Base-by-base conservation (phyloP, 805 yeast species). In the Lipomyces yamanashiensis region DNA sequence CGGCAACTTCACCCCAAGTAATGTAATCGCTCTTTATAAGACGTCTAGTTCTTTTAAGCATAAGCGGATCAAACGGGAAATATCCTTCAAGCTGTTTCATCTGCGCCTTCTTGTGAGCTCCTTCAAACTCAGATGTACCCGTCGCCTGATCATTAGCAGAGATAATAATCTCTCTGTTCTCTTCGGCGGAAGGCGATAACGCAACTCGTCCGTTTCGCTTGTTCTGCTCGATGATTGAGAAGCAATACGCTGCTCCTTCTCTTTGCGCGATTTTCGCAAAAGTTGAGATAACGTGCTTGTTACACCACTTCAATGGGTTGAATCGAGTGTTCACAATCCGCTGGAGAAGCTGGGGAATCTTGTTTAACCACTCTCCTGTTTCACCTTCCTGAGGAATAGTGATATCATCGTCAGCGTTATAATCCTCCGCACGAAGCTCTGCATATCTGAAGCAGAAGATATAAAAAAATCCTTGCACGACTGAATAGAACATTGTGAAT, bases 51-150 rank as follows among this genome's bases (percentile, higher is more conserved):
- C 76, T 76, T 51, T 87, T 88, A 67, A 93, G 81, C 56, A 89
- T 84, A 66, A 95, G 76, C 0, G 99, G 99, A 78, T 93, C 98
- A 74, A 90, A 93, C 12, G 99, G 99, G 76, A 93, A 93, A 74
- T 91, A 93, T n/a, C 95, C 92, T 74, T 92, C 97, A 58, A 93
- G 80, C 71, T 91, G 96, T 69, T 34, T 49, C 62, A 65, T 58
- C 17, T 43, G 54, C 10, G 37, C 34, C 36, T 45, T 56, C 37
- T n/a, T 23, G 17, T 23, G 41, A 23, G 44, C 45, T 7, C 58
- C 61, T 4, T 23, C 47, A 41, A 52, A 52, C 19, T 48, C 62
- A 2, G 39, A 44, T 12, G 45, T 15, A 5, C 57, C 50, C 7
- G 48, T 19, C 9, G 48, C 57, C 33, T 41, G 57, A 23, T 53